Evolutionary conservation across 2,329 filamentous ascomycete genomes (phyloP).

Genomic region (Bipolaris gigantea): DNA sequence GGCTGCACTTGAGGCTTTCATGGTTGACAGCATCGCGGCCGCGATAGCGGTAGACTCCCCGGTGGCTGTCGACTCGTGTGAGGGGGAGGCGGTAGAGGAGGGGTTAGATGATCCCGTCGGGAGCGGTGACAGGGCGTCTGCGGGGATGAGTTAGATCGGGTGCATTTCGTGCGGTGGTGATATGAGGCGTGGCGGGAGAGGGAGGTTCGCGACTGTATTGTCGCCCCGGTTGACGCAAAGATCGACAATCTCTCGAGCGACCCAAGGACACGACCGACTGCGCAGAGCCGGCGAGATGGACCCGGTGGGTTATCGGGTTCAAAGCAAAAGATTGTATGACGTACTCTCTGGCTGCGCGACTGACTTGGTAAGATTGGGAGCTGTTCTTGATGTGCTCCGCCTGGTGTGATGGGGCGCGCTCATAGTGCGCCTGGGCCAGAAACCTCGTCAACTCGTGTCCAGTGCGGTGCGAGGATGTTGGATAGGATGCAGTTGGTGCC

Average conservation of each 20-base stretch:
- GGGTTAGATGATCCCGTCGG: slow-evolving; percentile 19
- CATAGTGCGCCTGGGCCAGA: slow-evolving; percentile 45
- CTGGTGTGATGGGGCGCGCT: slow-evolving; percentile 43
- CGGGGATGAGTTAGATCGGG: slow-evolving; percentile 4
- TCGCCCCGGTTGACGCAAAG: slow-evolving; percentile 26
- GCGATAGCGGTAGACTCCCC: slow-evolving; percentile 17
- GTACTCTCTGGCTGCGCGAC: slow-evolving; percentile 26
- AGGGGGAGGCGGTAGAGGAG: slow-evolving; percentile 53
- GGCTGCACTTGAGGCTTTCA: slow-evolving; percentile 26
- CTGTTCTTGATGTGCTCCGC: slow-evolving; percentile 43
- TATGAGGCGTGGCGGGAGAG: slow-evolving; percentile 5
- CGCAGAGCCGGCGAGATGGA: neutral
- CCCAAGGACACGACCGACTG: neutral
- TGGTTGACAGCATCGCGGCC: slow-evolving; percentile 29
- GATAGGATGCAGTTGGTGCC: slow-evolving; percentile 6
- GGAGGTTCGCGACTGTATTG: slow-evolving; percentile 15
- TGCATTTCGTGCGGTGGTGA: neutral
- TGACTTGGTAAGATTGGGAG: slow-evolving; percentile 28
- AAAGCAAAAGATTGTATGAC: slow-evolving; percentile 8
- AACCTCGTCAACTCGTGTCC: slow-evolving; percentile 30
- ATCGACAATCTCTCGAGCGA: slow-evolving; percentile 7
- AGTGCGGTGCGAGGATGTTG: slow-evolving; percentile 19
- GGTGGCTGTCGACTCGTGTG: slow-evolving; percentile 17
- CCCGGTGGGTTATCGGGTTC: neutral
- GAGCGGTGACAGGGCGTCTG: slow-evolving; percentile 22